Evolutionary conservation across 345 rosid genomes (phyloP).

Genomic region (Zanthoxylum bungeanum): DNA sequence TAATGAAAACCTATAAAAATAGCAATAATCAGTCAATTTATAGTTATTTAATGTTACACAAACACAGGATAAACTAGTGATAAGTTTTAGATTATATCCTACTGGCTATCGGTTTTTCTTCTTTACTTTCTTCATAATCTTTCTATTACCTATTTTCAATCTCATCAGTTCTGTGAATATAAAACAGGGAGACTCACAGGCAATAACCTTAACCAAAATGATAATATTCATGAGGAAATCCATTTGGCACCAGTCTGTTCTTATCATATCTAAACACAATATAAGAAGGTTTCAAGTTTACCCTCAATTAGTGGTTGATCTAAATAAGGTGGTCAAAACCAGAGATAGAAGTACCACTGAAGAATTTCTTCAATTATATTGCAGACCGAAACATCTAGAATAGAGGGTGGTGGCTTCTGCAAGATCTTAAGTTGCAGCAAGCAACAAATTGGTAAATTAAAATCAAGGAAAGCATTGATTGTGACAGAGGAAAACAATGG

Average conservation of each 20-base stretch:
- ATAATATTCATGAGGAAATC: constrained; percentile 5
- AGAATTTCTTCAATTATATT: neutral
- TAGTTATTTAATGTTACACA: neutral
- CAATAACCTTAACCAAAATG: neutral
- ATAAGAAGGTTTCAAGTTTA: neutral
- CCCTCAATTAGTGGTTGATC: neutral
- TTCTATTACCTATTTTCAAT: neutral
- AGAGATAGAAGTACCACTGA: neutral
- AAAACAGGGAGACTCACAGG: neutral
- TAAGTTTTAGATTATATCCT: neutral
- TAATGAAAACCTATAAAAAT: constrained; percentile 21
- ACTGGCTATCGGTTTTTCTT: neutral
- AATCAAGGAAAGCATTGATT: neutral
- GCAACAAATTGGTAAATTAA: neutral
- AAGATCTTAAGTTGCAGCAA: neutral
- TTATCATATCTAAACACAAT: neutral
- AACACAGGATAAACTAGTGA: neutral
- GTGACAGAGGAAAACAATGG: neutral
- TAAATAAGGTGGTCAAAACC: neutral
- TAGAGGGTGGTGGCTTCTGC: neutral
- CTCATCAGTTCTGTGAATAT: neutral
- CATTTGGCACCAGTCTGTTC: neutral
- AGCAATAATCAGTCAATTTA: constrained; percentile 1
- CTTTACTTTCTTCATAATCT: neutral
- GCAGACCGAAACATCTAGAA: neutral